phyloP scores from a whole-genome alignment of 257 asterid species.

The Rehmannia glutinosa region DNA sequence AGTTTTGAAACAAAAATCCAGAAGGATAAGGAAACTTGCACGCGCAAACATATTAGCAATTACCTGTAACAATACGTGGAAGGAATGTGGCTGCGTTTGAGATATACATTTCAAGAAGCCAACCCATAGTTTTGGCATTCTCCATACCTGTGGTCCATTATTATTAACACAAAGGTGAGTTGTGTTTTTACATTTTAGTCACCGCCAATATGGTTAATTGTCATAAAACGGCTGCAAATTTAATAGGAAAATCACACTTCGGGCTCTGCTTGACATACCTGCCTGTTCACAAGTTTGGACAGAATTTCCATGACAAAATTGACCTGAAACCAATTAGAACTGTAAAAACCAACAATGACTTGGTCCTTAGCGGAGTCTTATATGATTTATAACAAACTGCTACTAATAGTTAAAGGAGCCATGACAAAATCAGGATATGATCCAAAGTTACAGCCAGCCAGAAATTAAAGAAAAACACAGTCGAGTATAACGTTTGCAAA shows the following conservation, averaged over 20 bases:
- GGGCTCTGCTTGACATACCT: slow-evolving; percentile 43
- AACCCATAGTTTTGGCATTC: slow-evolving; percentile 91
- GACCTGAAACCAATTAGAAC: slow-evolving; percentile 53
- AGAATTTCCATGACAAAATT: slow-evolving; percentile 88
- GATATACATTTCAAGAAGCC: slow-evolving; percentile 93
- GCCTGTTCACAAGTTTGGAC: slow-evolving; percentile 76
- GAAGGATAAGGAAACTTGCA: background rate
- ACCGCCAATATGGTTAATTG: slow-evolving; percentile 1
- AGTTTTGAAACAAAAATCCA: slow-evolving; percentile 10
- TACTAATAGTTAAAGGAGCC: background rate
- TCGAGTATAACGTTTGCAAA: background rate
- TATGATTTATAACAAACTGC: too few species aligned
- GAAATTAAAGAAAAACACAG: background rate
- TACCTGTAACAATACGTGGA: slow-evolving; percentile 86
- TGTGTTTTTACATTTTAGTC: background rate
- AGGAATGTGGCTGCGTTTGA: slow-evolving; percentile 95
- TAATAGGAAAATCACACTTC: background rate
- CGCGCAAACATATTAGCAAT: background rate
- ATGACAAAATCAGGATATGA: background rate
- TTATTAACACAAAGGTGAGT: slow-evolving; percentile 14
- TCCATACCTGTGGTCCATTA: slow-evolving; percentile 72
- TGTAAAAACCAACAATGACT: slow-evolving; percentile 11
- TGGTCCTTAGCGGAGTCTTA: background rate
- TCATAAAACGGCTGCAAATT: background rate
- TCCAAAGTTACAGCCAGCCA: too few species aligned